These are phyloP conservation scores for Citeromyces hawaiiensis DNA, from an alignment of 1,139 yeast genomes.

Conservation along the genomic window DNA sequence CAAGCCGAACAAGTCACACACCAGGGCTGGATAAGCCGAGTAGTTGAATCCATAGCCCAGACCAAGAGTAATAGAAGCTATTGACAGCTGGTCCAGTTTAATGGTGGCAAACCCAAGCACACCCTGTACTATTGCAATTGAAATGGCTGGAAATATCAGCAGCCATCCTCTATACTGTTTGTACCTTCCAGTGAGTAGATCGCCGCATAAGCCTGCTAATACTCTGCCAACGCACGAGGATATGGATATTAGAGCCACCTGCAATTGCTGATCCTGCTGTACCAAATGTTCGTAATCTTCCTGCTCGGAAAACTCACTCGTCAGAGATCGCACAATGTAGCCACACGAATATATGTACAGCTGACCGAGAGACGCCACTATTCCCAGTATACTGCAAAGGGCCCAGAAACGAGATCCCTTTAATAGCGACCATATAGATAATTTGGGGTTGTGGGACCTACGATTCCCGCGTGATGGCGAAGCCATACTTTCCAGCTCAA, in stretches of 20 bases:
- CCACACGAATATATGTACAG: conserved; percentile 54
- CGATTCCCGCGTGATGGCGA: conserved; percentile 1
- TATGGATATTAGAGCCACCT: conserved; percentile 40
- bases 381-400: conserved; percentile 29
- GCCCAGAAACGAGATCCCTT: conserved; percentile 29
- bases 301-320: conserved; percentile 8
- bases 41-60: conserved; percentile 45
- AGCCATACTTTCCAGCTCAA: conserved; percentile 10
- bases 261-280: conserved; percentile 39
- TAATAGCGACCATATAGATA: conserved; percentile 1
- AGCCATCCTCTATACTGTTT: conserved; percentile 30
- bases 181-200: conserved; percentile 27
- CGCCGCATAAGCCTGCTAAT: conserved; percentile 38
- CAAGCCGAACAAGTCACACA: conserved; percentile 45
- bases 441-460: not conserved
- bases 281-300: conserved; percentile 9
- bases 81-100: conserved; percentile 20
- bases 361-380: conserved; percentile 44
- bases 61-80: conserved; percentile 32
- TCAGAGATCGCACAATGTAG: conserved; percentile 39
- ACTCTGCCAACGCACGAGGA: conserved; percentile 43
- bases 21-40: conserved; percentile 43
- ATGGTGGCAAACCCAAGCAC: conserved; percentile 21
- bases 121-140: conserved; percentile 25
- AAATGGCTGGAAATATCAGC: conserved; percentile 29